phyloP scores from a whole-genome alignment of 2,329 filamentous ascomycete species.

The Fusarium sp. region DNA sequence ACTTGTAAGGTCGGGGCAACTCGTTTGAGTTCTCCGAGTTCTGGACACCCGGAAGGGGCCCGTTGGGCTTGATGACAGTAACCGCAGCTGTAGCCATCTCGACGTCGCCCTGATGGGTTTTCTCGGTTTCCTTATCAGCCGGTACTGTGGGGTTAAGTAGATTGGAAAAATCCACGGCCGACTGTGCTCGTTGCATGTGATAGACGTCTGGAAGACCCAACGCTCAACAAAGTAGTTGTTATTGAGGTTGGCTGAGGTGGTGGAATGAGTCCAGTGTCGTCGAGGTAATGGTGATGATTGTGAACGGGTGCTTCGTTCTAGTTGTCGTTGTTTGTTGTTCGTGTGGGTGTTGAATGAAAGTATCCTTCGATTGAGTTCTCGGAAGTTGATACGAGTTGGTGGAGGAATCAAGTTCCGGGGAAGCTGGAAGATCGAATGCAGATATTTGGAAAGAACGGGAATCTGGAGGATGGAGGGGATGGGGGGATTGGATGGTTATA shows the following conservation, averaged over 20 bases:
- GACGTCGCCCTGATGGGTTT: constrained; percentile 48
- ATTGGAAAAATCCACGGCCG: constrained; percentile 80
- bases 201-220: constrained; percentile 46
- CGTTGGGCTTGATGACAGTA: constrained; percentile 70
- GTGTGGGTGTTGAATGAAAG: constrained; percentile 2
- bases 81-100: constrained; percentile 65
- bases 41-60: constrained; percentile 71
- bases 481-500: constrained; percentile 46
- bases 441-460: constrained; percentile 40
- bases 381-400: constrained; percentile 23
- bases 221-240: constrained; percentile 15
- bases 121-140: constrained; percentile 40
- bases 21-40: constrained; percentile 69
- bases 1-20: constrained; percentile 97
- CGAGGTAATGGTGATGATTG: constrained; percentile 19
- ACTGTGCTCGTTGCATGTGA: constrained; percentile 82
- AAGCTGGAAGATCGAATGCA: constrained; percentile 42
- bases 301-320: not conserved
- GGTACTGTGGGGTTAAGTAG: constrained; percentile 70
- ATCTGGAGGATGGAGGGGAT: constrained; percentile 45
- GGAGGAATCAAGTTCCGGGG: constrained; percentile 40
- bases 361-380: constrained; percentile 11
- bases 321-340: not conserved
- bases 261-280: constrained; percentile 14
- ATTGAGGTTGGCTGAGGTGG: constrained; percentile 14